These are phyloP conservation scores for Phaeodactylum tricornutum DNA, from an alignment of 108 stramenopile species.

Conservation along the genomic window DNA sequence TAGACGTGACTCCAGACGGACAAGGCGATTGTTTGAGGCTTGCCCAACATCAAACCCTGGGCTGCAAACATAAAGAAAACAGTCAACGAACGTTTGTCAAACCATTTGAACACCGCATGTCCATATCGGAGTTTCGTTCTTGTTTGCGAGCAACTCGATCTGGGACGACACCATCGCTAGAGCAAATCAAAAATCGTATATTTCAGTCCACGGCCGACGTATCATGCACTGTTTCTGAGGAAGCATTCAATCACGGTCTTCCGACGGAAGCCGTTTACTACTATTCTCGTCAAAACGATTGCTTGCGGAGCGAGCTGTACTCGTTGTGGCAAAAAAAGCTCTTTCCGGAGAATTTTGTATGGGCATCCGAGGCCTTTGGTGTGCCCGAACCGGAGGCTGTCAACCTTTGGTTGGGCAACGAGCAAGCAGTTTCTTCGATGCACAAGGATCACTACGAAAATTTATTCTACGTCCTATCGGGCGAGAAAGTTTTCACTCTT, in stretches of 20 bases:
- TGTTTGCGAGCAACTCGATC: conserved; percentile 21
- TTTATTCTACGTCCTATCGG: conserved; percentile 82
- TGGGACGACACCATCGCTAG: neutral
- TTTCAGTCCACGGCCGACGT: neutral
- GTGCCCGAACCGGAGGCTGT: conserved; percentile 80
- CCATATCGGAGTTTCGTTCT: conserved; percentile 38
- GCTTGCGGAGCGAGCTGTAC: conserved; percentile 55
- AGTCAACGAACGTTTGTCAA: conserved; percentile 54
- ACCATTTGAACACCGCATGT: conserved; percentile 67
- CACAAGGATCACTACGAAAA: conserved; percentile 98
- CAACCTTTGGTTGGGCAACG: conserved; percentile 95
- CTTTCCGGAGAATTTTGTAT: conserved; percentile 5
- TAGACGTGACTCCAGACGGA: conserved; percentile 90
- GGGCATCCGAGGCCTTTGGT: conserved; percentile 48
- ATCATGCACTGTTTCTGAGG: neutral
- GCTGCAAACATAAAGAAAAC: conserved; percentile 1
- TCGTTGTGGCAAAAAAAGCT: conserved; percentile 14
- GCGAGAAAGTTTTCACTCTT: conserved; percentile 87
- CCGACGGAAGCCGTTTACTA: conserved; percentile 38
- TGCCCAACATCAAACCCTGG: conserved; percentile 10
- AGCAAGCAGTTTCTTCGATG: conserved; percentile 76
- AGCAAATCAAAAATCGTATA: too few relatives aligned
- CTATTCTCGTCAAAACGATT: conserved; percentile 84
- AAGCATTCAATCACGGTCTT: conserved; percentile 1
- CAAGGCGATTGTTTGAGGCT: conserved; percentile 76